These are phyloP conservation scores for Epichloe coenophiala DNA, from an alignment of 2,329 filamentous ascomycete species.

Conservation along the genomic window DNA sequence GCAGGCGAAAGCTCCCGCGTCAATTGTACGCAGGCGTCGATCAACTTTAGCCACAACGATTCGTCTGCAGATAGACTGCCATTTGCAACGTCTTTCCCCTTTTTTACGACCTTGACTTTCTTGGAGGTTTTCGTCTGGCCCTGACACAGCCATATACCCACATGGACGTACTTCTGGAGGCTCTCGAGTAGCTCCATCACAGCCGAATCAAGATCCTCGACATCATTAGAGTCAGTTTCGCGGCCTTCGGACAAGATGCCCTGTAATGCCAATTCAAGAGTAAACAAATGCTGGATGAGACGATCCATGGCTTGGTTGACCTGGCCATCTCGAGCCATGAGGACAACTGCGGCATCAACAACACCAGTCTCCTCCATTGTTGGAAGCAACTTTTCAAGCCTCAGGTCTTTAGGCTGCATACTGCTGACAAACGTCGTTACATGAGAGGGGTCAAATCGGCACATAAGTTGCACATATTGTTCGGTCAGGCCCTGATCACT, in stretches of 20 bases:
- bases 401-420: constrained; percentile 64
- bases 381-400: constrained; percentile 68
- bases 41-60: constrained; percentile 45
- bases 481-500: constrained; percentile 55
- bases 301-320: constrained; percentile 72
- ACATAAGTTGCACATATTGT: constrained; percentile 82
- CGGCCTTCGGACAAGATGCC: constrained; percentile 54
- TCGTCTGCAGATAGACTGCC: constrained; percentile 40
- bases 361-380: constrained; percentile 82
- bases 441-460: constrained; percentile 65
- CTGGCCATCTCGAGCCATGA: constrained; percentile 82
- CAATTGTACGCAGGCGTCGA: constrained; percentile 47
- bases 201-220: constrained; percentile 41
- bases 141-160: constrained; percentile 93
- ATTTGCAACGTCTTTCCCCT: constrained; percentile 31
- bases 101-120: constrained; percentile 31
- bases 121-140: constrained; percentile 56
- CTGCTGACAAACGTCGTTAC: constrained; percentile 75
- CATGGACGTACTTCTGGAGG: constrained; percentile 77
- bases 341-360: constrained; percentile 80
- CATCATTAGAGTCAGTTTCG: constrained; percentile 43
- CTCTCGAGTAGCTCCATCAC: constrained; percentile 62
- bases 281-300: constrained; percentile 66
- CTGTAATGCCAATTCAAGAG: constrained; percentile 63
- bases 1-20: constrained; percentile 49